A percentile compares a stretch with the other conserved stretches of the same genome.
Conservation (phyloP, 2,329 filamentous ascomycete genomes). For the Verticillium nubilum region DNA sequence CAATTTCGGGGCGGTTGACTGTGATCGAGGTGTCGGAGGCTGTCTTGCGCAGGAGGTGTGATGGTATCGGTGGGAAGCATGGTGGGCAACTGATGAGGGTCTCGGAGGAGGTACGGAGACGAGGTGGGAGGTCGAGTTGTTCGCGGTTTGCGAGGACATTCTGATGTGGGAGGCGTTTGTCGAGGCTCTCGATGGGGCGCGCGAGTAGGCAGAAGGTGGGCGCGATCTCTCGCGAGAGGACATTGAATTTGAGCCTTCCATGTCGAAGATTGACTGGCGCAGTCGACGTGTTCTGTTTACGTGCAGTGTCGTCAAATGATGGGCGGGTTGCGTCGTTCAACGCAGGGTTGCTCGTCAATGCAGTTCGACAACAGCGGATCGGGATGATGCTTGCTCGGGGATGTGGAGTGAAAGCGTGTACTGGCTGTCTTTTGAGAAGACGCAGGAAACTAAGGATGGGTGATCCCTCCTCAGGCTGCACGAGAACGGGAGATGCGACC, state of each 20-base stretch:
- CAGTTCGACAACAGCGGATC: background rate
- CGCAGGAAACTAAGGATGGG: background rate
- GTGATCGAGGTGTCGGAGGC: constrained; percentile 26
- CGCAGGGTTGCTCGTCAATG: background rate
- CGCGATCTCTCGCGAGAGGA: constrained; percentile 7
- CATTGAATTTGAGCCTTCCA: constrained; percentile 4
- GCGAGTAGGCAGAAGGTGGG: constrained; percentile 22
- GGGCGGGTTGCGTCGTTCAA: background rate
- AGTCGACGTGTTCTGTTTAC: background rate
- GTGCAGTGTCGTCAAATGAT: background rate
- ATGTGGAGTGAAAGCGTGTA: background rate
- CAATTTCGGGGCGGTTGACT: constrained; percentile 17
- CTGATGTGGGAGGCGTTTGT: constrained; percentile 14
- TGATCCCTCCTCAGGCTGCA: background rate
- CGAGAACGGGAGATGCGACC: background rate
- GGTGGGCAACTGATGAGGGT: constrained; percentile 24
- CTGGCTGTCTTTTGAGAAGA: background rate
- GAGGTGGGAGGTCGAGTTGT: constrained; percentile 34
- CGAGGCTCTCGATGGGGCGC: constrained; percentile 41
- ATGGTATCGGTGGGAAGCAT: constrained; percentile 30
- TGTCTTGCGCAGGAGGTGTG: constrained; percentile 30
- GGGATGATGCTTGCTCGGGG: background rate
- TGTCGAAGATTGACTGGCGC: background rate
- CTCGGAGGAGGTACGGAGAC: constrained; percentile 30
- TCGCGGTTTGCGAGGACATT: constrained; percentile 33